Percentiles rank a stretch among this genome's conserved stretches.
These are phyloP conservation scores for Dysphania ambrosioides DNA, from an alignment of 148 eudicot genomes.

Conservation along the genomic window DNA sequence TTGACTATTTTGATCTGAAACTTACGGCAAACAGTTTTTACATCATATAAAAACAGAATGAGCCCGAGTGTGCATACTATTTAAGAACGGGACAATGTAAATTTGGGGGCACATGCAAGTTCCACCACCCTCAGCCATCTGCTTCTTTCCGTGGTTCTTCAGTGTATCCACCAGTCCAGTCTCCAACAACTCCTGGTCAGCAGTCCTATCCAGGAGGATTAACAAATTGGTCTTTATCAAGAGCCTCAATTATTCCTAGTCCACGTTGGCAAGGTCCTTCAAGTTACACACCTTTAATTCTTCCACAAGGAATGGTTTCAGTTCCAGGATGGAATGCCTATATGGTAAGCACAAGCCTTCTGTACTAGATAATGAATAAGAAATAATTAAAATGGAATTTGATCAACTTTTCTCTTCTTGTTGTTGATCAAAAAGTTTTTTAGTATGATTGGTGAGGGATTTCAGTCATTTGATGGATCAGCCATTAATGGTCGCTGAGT, in stretches of 20 bases:
- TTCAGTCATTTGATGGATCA: background rate
- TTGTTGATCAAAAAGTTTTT: background rate
- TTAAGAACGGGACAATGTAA: constrained; percentile 94
- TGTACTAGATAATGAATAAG: background rate
- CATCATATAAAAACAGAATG: constrained; percentile 42
- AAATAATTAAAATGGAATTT: background rate
- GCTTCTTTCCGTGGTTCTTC: constrained; percentile 75
- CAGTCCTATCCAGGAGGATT: constrained; percentile 72
- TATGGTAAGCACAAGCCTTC: constrained; percentile 51
- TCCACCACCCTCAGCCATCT: constrained; percentile 94
- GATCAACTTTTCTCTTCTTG: background rate
- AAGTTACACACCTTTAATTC: constrained; percentile 67
- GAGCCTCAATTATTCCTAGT: constrained; percentile 66
- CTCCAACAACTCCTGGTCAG: constrained; percentile 76
- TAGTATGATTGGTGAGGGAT: background rate
- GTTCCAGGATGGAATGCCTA: constrained; percentile 85
- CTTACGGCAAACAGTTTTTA: too few relatives aligned
- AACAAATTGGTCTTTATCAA: constrained; percentile 67
- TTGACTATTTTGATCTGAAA: background rate
- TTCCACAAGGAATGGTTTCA: constrained; percentile 83
- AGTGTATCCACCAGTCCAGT: constrained; percentile 77
- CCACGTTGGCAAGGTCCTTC: constrained; percentile 94
- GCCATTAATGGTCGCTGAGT: background rate
- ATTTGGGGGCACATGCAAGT: constrained; percentile 91
- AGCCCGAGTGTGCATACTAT: constrained; percentile 82